A percentile compares a stretch with the other conserved stretches of the same genome.
phyloP scores from a whole-genome alignment of 2,329 filamentous ascomycete genomes.

The Phialophora verrucosa region DNA sequence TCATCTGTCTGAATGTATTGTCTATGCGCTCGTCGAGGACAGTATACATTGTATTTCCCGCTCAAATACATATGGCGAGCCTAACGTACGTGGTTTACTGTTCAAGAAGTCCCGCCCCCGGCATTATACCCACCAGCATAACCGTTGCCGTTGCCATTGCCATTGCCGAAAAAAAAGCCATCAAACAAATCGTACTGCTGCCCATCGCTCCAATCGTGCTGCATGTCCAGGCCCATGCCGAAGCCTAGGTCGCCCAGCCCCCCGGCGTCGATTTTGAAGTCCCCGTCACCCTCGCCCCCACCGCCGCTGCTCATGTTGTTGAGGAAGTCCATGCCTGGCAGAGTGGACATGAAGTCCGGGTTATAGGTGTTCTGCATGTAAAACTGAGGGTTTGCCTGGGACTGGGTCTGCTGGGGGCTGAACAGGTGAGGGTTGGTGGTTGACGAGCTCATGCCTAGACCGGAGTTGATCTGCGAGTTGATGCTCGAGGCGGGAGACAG shows the following conservation, averaged over 20 bases:
- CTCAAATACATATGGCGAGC: no score
- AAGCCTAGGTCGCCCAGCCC: slow-evolving; percentile 45
- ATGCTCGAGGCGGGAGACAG: slow-evolving; percentile 31
- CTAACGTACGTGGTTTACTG: background rate
- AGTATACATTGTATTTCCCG: no score
- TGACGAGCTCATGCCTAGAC: slow-evolving; percentile 23
- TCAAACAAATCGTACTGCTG: slow-evolving; percentile 58
- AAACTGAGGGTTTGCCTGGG: slow-evolving; percentile 14
- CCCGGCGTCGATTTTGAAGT: slow-evolving; percentile 43
- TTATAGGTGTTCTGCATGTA: slow-evolving; percentile 39
- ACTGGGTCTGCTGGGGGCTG: slow-evolving; percentile 14
- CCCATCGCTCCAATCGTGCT: slow-evolving; percentile 58
- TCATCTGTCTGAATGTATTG: no score
- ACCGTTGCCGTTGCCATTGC: slow-evolving; percentile 18
- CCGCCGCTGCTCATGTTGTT: slow-evolving; percentile 38
- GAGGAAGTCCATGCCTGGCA: slow-evolving; percentile 39
- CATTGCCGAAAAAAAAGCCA: slow-evolving; percentile 61
- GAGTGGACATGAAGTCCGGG: slow-evolving; percentile 39
- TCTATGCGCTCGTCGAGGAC: no score
- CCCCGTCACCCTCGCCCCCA: slow-evolving; percentile 26
- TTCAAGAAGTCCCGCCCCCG: background rate
- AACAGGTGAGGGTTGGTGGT: slow-evolving; percentile 20
- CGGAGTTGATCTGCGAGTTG: slow-evolving; percentile 30
- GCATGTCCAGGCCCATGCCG: slow-evolving; percentile 47
- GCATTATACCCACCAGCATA: slow-evolving; percentile 9